phyloP scores from a whole-genome alignment of 768 basidiomycete genomes.

The Boletellus ananas region DNA sequence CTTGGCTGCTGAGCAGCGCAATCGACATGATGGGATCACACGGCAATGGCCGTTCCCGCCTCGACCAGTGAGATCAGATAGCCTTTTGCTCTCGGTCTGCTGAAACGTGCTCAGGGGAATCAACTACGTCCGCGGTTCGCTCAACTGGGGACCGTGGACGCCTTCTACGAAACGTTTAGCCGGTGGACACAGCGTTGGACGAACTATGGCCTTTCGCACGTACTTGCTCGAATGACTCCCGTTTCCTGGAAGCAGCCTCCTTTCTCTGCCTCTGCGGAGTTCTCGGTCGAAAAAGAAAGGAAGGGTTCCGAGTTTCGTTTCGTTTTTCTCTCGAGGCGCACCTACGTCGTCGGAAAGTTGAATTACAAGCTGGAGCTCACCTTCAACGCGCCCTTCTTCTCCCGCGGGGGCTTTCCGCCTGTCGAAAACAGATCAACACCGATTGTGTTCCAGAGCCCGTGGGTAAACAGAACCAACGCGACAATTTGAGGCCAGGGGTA shows the following conservation, averaged over 20 bases:
- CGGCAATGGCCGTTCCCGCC: too few relatives aligned
- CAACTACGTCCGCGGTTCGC: constrained; percentile 62
- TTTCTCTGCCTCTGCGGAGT: neutral
- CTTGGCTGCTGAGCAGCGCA: constrained; percentile 53
- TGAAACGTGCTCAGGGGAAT: constrained; percentile 43
- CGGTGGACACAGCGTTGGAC: constrained; percentile 67
- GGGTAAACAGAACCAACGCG: constrained; percentile 66
- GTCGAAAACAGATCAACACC: constrained; percentile 56
- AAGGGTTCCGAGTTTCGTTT: constrained; percentile 9
- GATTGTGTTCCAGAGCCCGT: constrained; percentile 67
- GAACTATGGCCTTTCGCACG: constrained; percentile 73
- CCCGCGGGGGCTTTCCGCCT: constrained; percentile 67
- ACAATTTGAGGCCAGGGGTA: too few relatives aligned
- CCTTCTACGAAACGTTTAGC: constrained; percentile 70
- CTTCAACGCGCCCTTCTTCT: constrained; percentile 79
- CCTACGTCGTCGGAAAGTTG: constrained; percentile 83
- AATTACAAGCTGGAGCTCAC: constrained; percentile 62
- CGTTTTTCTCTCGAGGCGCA: constrained; percentile 44
- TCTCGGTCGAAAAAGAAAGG: neutral
- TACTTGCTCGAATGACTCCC: constrained; percentile 76
- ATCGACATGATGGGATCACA: constrained; percentile 60
- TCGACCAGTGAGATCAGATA: constrained; percentile 43
- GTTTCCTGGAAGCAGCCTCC: constrained; percentile 60
- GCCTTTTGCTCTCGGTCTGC: neutral
- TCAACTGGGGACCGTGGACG: constrained; percentile 73